Percentiles rank a stretch among this genome's conserved stretches.
Evolutionary conservation across 2,329 filamentous ascomycete species (phyloP).

Genomic region (Diplodia intermedia): DNA sequence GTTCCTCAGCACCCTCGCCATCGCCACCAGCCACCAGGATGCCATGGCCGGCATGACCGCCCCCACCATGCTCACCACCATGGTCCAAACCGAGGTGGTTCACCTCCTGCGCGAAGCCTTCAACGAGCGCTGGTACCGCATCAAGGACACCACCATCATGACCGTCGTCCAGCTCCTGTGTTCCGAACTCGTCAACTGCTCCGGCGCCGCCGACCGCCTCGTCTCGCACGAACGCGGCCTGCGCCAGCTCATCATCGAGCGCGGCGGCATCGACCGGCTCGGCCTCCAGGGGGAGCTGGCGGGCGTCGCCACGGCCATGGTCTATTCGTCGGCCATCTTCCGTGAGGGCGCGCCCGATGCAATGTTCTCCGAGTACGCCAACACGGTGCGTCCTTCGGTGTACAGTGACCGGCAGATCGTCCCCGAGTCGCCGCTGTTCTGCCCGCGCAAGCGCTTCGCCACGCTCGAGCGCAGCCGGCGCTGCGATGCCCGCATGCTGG

Average conservation of each 20-base stretch:
- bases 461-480: conserved; percentile 40
- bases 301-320: conserved; percentile 37
- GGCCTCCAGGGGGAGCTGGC: conserved; percentile 44
- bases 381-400: background rate
- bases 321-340: conserved; percentile 44
- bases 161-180: conserved; percentile 47
- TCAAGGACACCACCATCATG: conserved; percentile 47
- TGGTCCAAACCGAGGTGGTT: conserved; percentile 46
- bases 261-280: conserved; percentile 45
- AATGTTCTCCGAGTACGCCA: conserved; percentile 41
- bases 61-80: conserved; percentile 42
- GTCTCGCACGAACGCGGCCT: conserved; percentile 43
- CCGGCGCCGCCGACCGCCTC: conserved; percentile 36
- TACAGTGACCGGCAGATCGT: conserved; percentile 29
- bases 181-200: conserved; percentile 43
- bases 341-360: conserved; percentile 40
- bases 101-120: conserved; percentile 43
- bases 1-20: conserved; percentile 48
- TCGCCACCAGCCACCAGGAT: conserved; percentile 46
- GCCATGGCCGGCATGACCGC: conserved; percentile 40
- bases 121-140: conserved; percentile 36
- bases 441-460: conserved; percentile 40
- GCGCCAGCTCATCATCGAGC: conserved; percentile 42
- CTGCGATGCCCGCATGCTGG: conserved; percentile 36
- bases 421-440: conserved; percentile 48